These are phyloP conservation scores for Sporisorium reilianum DNA, from an alignment of 1,284 basidiomycete genomes.

Conservation along the genomic window DNA sequence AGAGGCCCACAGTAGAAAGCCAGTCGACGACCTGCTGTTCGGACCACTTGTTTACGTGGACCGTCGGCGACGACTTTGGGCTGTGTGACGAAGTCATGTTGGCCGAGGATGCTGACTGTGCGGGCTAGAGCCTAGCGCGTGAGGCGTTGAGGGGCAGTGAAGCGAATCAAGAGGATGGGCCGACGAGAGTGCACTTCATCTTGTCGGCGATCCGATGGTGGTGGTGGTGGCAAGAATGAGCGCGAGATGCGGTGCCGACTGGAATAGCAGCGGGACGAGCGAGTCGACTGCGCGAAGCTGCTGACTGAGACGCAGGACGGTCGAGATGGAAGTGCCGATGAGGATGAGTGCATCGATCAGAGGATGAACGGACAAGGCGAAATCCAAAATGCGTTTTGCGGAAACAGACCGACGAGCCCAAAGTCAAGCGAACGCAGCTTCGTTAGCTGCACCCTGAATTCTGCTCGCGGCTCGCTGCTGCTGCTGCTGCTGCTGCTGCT, in stretches of 20 bases:
- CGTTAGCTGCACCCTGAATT: neutral
- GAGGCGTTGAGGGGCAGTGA: no score
- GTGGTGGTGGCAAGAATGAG: neutral
- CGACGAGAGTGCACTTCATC: neutral
- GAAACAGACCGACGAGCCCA: no score
- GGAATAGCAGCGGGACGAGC: neutral
- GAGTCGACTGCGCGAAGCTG: neutral
- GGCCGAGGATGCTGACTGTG: neutral
- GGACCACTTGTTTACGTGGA: slow-evolving; percentile 61
- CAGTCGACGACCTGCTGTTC: slow-evolving; percentile 57
- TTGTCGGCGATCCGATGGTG: neutral
- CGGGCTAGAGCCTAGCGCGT: neutral
- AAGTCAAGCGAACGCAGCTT: no score
- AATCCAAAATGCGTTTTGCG: neutral
- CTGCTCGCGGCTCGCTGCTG: no score
- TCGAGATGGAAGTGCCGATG: neutral
- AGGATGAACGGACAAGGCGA: neutral
- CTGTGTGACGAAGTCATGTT: slow-evolving; percentile 39
- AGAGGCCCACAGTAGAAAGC: slow-evolving; percentile 51
- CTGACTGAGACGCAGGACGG: neutral
- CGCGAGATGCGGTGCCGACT: neutral
- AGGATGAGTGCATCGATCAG: neutral
- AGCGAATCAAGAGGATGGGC: neutral
- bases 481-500: no score
- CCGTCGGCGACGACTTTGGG: slow-evolving; percentile 40